These are phyloP conservation scores for Macrolepiota dolichaula DNA, from an alignment of 768 basidiomycete genomes.

Conservation along the genomic window DNA sequence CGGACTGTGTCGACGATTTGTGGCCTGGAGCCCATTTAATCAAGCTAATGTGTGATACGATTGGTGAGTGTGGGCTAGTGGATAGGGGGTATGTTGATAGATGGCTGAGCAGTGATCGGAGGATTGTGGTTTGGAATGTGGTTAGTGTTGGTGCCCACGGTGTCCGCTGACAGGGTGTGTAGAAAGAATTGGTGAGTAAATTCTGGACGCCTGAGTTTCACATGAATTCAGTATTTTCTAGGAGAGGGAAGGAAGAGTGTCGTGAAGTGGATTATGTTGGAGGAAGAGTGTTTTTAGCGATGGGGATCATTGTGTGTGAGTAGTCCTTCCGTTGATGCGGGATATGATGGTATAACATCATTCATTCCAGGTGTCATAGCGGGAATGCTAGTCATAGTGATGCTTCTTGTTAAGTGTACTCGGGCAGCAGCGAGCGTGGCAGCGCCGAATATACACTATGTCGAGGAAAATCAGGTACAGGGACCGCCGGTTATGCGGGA, in stretches of 20 bases:
- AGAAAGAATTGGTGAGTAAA: background rate
- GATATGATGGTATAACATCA: background rate
- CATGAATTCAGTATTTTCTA: background rate
- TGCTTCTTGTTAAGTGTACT: too few relatives aligned
- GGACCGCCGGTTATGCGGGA: background rate
- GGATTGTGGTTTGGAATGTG: background rate
- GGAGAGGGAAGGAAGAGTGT: background rate
- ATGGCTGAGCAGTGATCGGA: background rate
- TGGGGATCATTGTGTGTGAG: background rate
- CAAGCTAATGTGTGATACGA: background rate
- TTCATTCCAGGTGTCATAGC: background rate
- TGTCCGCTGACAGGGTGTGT: background rate
- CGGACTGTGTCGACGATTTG: background rate
- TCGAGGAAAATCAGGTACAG: too few relatives aligned
- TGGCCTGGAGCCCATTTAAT: background rate
- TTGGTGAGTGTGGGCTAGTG: too few relatives aligned
- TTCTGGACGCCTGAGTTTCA: too few relatives aligned
- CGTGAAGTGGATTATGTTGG: background rate
- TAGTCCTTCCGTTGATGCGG: background rate
- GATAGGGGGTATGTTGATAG: background rate
- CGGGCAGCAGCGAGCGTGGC: conserved; percentile 1
- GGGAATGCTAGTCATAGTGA: background rate
- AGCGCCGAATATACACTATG: too few relatives aligned
- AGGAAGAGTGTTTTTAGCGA: background rate
- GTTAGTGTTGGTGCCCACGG: background rate